Percentiles rank a stretch among this genome's conserved stretches.
phyloP scores from a whole-genome alignment of 192 early-diverging fungal species.

The Geranomyces michiganensis region DNA sequence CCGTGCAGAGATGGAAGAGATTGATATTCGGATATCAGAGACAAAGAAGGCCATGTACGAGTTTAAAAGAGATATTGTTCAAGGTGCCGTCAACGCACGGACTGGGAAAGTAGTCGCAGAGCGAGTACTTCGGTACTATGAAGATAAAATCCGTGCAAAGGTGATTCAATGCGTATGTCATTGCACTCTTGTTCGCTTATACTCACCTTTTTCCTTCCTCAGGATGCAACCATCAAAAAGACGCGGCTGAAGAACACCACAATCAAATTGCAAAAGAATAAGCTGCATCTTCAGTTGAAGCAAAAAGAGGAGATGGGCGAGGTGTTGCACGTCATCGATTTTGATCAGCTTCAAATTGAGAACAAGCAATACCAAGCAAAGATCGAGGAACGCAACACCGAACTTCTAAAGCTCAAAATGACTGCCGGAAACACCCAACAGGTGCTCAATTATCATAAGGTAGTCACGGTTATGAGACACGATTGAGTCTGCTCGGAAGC shows the following conservation, averaged over 20 bases:
- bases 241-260: slow-evolving; percentile 63
- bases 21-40: slow-evolving; percentile 57
- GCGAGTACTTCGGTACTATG: slow-evolving; percentile 58
- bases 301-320: slow-evolving; percentile 73
- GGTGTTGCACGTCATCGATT: slow-evolving; percentile 67
- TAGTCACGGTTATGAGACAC: slow-evolving; percentile 6
- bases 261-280: slow-evolving; percentile 64
- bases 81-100: slow-evolving; percentile 48
- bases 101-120: slow-evolving; percentile 64
- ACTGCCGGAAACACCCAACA: slow-evolving; percentile 63
- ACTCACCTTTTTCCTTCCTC: not conserved
- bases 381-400: slow-evolving; percentile 64
- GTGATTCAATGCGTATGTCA: slow-evolving; percentile 17
- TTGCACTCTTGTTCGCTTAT: not conserved
- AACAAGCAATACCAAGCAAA: slow-evolving; percentile 68
- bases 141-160: slow-evolving; percentile 61
- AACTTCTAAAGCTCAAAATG: slow-evolving; percentile 67
- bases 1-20: slow-evolving; percentile 66
- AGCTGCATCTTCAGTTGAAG: slow-evolving; percentile 64
- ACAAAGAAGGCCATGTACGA: slow-evolving; percentile 63
- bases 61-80: slow-evolving; percentile 60
- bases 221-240: slow-evolving; percentile 66
- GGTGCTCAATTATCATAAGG: slow-evolving; percentile 64
- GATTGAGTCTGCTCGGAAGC: not conserved
- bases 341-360: slow-evolving; percentile 69